Percentiles rank a stretch among this genome's conserved stretches.
These are phyloP conservation scores for Hygrocybe coccinea DNA, from an alignment of 768 basidiomycete species.

Conservation along the genomic window DNA sequence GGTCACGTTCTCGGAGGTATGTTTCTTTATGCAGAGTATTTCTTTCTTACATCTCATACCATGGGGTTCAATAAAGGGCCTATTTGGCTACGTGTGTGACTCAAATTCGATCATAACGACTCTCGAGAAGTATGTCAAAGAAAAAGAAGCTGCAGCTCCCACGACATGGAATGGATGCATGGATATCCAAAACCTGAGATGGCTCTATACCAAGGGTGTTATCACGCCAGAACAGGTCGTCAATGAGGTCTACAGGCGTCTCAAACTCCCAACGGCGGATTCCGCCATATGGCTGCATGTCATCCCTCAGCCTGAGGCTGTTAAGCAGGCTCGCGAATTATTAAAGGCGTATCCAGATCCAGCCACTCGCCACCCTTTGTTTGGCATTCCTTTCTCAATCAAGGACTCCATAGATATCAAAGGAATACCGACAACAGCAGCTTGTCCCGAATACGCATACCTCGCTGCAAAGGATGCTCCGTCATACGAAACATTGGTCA, in stretches of 20 bases:
- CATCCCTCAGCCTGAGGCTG: background rate
- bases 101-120: slow-evolving; percentile 2
- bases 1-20: slow-evolving; percentile 7
- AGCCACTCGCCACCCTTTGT: slow-evolving; percentile 7
- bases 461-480: slow-evolving; percentile 6
- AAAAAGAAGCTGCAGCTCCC: background rate
- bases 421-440: slow-evolving; percentile 5
- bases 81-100: slow-evolving; percentile 6
- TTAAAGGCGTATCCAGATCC: slow-evolving; percentile 4
- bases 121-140: slow-evolving; percentile 4
- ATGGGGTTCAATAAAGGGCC: background rate
- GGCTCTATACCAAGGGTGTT: slow-evolving; percentile 1
- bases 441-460: slow-evolving; percentile 7
- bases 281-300: slow-evolving; percentile 7
- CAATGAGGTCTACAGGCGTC: slow-evolving; percentile 7
- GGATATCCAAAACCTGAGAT: slow-evolving; percentile 5
- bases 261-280: slow-evolving; percentile 6
- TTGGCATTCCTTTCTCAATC: slow-evolving; percentile 8
- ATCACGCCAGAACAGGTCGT: slow-evolving; percentile 8
- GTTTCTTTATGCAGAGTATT: background rate
- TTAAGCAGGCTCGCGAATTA: slow-evolving; percentile 5
- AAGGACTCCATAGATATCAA: slow-evolving; percentile 11
- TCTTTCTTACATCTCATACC: background rate
- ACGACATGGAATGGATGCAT: slow-evolving; percentile 6
- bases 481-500: slow-evolving; percentile 5